A percentile compares a stretch with the other conserved stretches of the same genome.
These are phyloP conservation scores for Mycena haematopus DNA, from an alignment of 768 basidiomycete genomes.

Conservation along the genomic window DNA sequence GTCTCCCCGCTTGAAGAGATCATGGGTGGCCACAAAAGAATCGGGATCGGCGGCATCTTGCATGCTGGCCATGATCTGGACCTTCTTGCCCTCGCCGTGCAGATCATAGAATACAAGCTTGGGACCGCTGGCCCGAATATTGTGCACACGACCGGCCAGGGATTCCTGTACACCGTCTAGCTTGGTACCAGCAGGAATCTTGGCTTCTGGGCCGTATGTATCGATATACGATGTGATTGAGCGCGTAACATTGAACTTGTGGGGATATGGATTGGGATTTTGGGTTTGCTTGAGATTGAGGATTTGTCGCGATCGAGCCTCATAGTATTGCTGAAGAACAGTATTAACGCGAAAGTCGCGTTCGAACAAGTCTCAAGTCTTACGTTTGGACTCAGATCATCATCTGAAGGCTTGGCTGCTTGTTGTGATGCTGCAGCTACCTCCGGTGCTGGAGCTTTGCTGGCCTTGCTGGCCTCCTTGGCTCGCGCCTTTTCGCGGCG, in stretches of 20 bases:
- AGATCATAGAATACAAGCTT: constrained; percentile 96
- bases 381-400: constrained; percentile 91
- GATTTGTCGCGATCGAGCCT: constrained; percentile 89
- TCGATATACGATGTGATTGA: constrained; percentile 79
- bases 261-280: constrained; percentile 94
- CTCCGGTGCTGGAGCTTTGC: constrained; percentile 51
- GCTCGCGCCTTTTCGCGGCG: constrained; percentile 87
- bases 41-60: constrained; percentile 76
- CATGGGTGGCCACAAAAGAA: constrained; percentile 74
- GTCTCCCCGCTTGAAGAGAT: constrained; percentile 93
- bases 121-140: constrained; percentile 79
- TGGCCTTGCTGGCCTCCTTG: constrained; percentile 81
- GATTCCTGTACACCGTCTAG: constrained; percentile 62
- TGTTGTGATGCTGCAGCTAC: constrained; percentile 46
- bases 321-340: constrained; percentile 88
- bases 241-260: constrained; percentile 93
- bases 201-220: constrained; percentile 74
- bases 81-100: constrained; percentile 88
- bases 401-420: constrained; percentile 59
- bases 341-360: constrained; percentile 8
- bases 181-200: constrained; percentile 71
- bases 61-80: constrained; percentile 93
- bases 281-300: constrained; percentile 84
- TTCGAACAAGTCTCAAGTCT: constrained; percentile 3
- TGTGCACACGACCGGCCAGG: constrained; percentile 91